Evolutionary conservation across 768 basidiomycete genomes (phyloP), one percentile per base, ranked within the genome.

Genomic region (Termitomyces heimii): DNA sequence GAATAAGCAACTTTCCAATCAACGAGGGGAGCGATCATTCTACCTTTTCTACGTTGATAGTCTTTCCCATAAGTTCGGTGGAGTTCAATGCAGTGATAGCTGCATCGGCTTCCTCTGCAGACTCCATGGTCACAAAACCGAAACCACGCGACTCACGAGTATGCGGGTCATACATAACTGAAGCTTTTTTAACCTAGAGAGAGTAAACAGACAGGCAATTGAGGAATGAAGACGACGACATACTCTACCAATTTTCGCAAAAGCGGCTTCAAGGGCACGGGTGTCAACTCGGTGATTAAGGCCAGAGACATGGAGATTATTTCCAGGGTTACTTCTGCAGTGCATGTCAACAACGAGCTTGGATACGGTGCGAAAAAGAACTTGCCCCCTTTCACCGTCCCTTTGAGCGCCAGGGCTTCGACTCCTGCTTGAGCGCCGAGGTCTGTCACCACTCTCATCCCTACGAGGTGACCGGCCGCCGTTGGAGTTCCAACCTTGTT

Each of bases 31-130:
- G 29, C 12, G 0, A 9, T 8, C 24, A 45, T 67, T 67, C 34
- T 51, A 90, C 92, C 79, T 88, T 94, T 75, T 94, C 91, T n/a
- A 99, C 89, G 57, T 80, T 89, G 54, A 94, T 80, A 31, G 81
- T 76, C 75, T 94, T 95, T 54, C 96, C 97, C 79, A 89, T 85
- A 44, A 98, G 70, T 40, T 94, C 92, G 47, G 89, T 88, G 24
- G 81, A 81, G 68, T 93, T 90, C 54, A 98, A 76, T 5, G 86
- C 88, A 35, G 89, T 84, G 60, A 98, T 85, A 55, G 90, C 92
- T 44, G 93, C 92, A 44, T 95, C 91, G 5, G 96, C 97, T 65
- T 97, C 96, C 65, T 96, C 95, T 8, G 62, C 68, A 26, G 82
- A 81, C 70, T 77, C 79, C 79, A 77, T 79, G 37, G 75, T 79